A percentile compares a stretch with the other conserved stretches of the same genome.
Evolutionary conservation across 163 green algal species (phyloP).

Genomic region (Prototheca cutis): DNA sequence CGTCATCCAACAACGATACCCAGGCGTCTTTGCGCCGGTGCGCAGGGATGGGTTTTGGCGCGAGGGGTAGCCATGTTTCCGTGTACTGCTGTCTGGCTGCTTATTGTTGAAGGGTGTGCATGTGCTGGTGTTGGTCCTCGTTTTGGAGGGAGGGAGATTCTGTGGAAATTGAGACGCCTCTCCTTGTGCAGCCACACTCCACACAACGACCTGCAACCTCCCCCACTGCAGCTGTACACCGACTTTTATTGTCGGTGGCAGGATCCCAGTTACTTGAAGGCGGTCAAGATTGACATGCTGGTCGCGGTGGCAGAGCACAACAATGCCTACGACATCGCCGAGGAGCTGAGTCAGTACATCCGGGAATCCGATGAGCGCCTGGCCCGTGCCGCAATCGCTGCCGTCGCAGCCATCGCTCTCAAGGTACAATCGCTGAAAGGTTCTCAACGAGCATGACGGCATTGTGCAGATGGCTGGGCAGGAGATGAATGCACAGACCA

Average conservation of each 20-base stretch:
- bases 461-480: too few relatives aligned
- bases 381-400: slow-evolving; percentile 49
- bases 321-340: slow-evolving; percentile 92
- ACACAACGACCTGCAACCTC: not conserved
- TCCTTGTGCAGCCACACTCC: too few relatives aligned
- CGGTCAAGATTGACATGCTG: slow-evolving; percentile 87
- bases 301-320: slow-evolving; percentile 53
- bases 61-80: not conserved
- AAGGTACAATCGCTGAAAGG: too few relatives aligned
- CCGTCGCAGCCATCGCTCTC: slow-evolving; percentile 45
- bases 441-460: too few relatives aligned
- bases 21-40: slow-evolving; percentile 69
- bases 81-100: too few relatives aligned
- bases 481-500: too few relatives aligned
- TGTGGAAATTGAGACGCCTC: too few relatives aligned
- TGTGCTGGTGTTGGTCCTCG: too few relatives aligned
- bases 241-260: slow-evolving; percentile 81
- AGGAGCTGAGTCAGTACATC: slow-evolving; percentile 75
- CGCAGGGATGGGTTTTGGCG: not conserved
- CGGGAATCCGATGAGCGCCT: slow-evolving; percentile 60
- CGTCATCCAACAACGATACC: slow-evolving; percentile 69
- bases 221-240: slow-evolving; percentile 34
- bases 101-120: too few relatives aligned
- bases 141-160: not conserved
- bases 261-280: slow-evolving; percentile 87